Base-by-base conservation (phyloP, 305 asterid genomes). In the Lippia alba region DNA sequence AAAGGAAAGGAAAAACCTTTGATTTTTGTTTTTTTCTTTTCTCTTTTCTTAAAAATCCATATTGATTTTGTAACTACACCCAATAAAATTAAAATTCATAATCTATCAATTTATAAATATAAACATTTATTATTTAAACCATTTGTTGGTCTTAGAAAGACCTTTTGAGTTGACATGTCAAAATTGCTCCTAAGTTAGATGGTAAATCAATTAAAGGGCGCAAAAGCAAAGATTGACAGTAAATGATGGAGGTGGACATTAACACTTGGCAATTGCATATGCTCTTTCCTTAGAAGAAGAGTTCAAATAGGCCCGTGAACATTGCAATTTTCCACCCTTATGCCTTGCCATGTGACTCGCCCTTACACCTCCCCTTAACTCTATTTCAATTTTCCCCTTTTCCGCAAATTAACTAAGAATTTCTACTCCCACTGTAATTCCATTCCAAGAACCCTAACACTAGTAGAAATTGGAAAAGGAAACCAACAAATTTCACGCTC, bases 221-320 rank as follows among this genome's bases (percentile, higher is more conserved):
- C 16, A 49, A 56, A 54, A 44, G 49, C 49, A 44, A 44, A 44
- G 49, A 58, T 18, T 36, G 41, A 36, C 0, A 36, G 5, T 68
- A 72, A 24, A 73, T 48, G 76, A 53, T 19, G 67, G 74, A 5
- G 78, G 78, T 69, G 69, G 56, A 5, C 73, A 32, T 59, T 51
- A 44, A 65, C 83, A 74, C 83, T 48, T 78, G 82, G 82, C 74
- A n/a, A n/a, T n/a, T n/a, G n/a, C n/a, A 66, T 16, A 6, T 55
- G 56, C 33, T 14, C 7, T 66, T 79, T 66, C 72, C 71, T 74
- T 63, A 41, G 9, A 76, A 41, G 9, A 76, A 51, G 54, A 17
- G 57, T 61, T 60, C 18, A 41, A 12, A 62, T 66, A 36, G 61
- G 5, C 80, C 82, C 94, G 91, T 85, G 92, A 83, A 72, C 67